Conservation (phyloP, 495 filamentous ascomycete species). For the Achaetomiella virescens region DNA sequence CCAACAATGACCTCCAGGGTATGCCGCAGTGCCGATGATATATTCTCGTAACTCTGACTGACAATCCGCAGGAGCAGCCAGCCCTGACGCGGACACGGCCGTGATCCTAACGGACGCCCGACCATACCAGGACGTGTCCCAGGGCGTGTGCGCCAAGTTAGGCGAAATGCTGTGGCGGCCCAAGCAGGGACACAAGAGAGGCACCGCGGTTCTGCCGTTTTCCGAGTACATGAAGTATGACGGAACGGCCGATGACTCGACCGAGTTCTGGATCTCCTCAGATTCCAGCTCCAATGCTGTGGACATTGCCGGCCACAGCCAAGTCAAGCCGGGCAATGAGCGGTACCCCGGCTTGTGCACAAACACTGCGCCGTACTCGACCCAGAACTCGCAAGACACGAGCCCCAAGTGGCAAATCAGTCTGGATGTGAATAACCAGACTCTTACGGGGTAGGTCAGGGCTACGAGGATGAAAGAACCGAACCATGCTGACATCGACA, state of each 20-base stretch:
- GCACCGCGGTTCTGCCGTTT: conserved; percentile 23
- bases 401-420: conserved; percentile 39
- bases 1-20: conserved; percentile 41
- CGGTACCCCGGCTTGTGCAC: conserved; percentile 38
- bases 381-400: conserved; percentile 31
- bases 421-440: conserved; percentile 39
- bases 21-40: neutral
- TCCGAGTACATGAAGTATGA: conserved; percentile 37
- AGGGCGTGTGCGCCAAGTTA: conserved; percentile 16
- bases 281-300: conserved; percentile 4
- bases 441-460: conserved; percentile 35
- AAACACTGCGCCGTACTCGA: conserved; percentile 42
- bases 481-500: conserved; percentile 4
- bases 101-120: conserved; percentile 34
- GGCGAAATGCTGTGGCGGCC: conserved; percentile 41
- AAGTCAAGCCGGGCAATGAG: neutral
- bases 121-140: conserved; percentile 7
- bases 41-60: neutral
- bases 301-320: conserved; percentile 1
- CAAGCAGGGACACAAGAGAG: conserved; percentile 22
- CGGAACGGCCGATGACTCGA: conserved; percentile 15
- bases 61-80: conserved; percentile 27
- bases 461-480: neutral
- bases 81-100: conserved; percentile 33
- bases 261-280: conserved; percentile 35